Evolutionary conservation across 495 filamentous ascomycete species (phyloP).

Genomic region (Chaetomium fimeti): DNA sequence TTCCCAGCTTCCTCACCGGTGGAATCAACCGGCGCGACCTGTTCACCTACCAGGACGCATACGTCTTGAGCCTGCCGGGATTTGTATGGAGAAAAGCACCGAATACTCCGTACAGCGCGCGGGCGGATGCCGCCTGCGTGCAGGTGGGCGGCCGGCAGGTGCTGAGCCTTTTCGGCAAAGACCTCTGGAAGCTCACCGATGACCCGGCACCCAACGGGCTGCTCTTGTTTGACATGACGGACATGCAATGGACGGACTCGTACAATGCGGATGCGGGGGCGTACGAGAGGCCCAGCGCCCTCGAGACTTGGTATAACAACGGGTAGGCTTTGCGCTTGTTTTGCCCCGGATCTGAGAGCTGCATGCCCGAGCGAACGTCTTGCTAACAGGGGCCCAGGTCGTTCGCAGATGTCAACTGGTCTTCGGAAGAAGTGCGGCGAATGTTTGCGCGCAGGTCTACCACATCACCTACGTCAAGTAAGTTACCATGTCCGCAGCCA

Average conservation of each 20-base stretch:
- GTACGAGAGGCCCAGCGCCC: background rate
- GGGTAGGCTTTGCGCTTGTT: background rate
- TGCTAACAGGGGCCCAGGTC: background rate
- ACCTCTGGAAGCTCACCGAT: background rate
- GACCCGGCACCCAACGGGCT: background rate
- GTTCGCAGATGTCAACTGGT: background rate
- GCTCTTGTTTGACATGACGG: background rate
- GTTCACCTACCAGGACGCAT: background rate
- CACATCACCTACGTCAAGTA: background rate
- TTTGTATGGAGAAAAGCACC: background rate
- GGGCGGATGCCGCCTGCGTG: background rate
- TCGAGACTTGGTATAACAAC: background rate
- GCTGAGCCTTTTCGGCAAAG: background rate
- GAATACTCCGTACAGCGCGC: background rate
- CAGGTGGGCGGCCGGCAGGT: background rate
- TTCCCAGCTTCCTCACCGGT: background rate
- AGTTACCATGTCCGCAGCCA: background rate
- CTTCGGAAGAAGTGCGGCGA: background rate
- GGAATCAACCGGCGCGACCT: background rate
- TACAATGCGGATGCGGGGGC: background rate
- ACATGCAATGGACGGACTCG: background rate
- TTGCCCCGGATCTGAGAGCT: background rate
- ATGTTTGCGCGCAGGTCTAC: background rate
- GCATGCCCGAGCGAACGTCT: background rate
- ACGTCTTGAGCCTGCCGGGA: background rate